Evolutionary conservation across 1,284 basidiomycete genomes (phyloP).

Genomic region (Earliella scabrosa): DNA sequence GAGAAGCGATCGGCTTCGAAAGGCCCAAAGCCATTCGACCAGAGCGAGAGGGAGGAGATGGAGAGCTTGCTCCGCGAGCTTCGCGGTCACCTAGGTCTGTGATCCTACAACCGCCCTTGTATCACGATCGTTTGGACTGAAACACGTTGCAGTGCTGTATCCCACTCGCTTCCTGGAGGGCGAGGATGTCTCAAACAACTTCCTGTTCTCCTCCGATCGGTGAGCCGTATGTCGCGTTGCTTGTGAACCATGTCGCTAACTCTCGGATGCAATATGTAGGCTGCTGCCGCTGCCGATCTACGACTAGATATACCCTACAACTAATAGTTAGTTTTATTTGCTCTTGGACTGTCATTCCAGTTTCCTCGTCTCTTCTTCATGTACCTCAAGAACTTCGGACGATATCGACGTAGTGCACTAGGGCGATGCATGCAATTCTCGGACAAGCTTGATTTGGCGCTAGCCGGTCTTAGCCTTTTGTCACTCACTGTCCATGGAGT

Average conservation of each 20-base stretch:
- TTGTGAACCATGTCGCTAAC: not conserved
- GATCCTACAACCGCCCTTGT: not conserved
- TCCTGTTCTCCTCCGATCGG: constrained; percentile 90
- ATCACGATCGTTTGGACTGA: not conserved
- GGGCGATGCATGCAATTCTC: too few relatives aligned
- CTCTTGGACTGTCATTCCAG: not conserved
- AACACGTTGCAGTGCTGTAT: constrained; percentile 65
- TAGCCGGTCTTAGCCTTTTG: too few relatives aligned
- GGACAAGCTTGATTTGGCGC: too few relatives aligned
- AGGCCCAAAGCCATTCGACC: constrained; percentile 74
- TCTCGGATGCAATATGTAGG: not conserved
- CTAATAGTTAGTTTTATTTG: not conserved
- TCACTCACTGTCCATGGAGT: too few relatives aligned
- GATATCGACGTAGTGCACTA: too few relatives aligned
- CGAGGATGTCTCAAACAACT: constrained; percentile 86
- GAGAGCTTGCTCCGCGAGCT: constrained; percentile 77
- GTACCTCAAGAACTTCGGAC: too few relatives aligned
- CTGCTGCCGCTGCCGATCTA: constrained; percentile 27
- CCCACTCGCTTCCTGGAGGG: constrained; percentile 86
- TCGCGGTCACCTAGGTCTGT: constrained; percentile 81
- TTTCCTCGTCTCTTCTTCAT: too few relatives aligned
- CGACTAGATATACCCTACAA: constrained; percentile 16
- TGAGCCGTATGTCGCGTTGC: constrained; percentile 33
- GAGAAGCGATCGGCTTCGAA: constrained; percentile 49
- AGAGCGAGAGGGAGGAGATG: constrained; percentile 88